Base-by-base conservation (phyloP, 148 eudicot genomes). In the Vaccinium macrocarpon region DNA sequence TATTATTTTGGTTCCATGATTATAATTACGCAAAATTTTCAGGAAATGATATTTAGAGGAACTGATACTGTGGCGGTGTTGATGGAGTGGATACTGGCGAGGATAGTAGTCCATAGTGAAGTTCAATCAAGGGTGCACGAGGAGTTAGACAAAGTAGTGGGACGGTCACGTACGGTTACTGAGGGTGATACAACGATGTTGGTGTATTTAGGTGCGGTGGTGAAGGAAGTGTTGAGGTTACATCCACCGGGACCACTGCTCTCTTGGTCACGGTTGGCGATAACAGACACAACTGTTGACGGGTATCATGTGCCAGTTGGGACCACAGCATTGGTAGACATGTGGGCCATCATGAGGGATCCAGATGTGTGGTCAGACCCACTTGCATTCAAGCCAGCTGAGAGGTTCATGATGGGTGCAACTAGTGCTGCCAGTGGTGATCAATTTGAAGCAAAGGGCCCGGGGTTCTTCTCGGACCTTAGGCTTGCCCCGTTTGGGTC, bases 1-100 rank as follows among this genome's bases (percentile, higher is more conserved):
- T 55, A 50, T 59, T 6, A 0, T n/a, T 59, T 19, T 59, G 23
- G 2, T 59, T 19, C 27, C 27, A 11, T n/a, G 12, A 7, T 61
- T 21, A 61, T n/a, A 1, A 32, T 51, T 8, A 51, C 6, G 0
- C 12, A 51, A 51, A 9, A 42, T 50, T 13, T 64, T 29, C 85
- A 94, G 97, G 97, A 94, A 87, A 94, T 94, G 95, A 94, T 94
- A 86, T 94, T 94, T 11, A 89, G 97, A 71, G 97, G 95, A n/a
- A 92, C 95, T 0, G 97, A 94, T 81, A 89, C 97, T 0, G 92
- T 89, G 70, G 93, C 94, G 14, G 91, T 91, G 5, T 82, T 94
- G 76, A 91, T 94, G 13, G 97, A 94, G 85, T 94, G 97, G 97
- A 84, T 88, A 38, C 84, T 94, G 42, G 97, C 95, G 6, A 83